These are phyloP conservation scores for Nicotiana undulata DNA, from an alignment of 257 asterid genomes.

Conservation along the genomic window DNA sequence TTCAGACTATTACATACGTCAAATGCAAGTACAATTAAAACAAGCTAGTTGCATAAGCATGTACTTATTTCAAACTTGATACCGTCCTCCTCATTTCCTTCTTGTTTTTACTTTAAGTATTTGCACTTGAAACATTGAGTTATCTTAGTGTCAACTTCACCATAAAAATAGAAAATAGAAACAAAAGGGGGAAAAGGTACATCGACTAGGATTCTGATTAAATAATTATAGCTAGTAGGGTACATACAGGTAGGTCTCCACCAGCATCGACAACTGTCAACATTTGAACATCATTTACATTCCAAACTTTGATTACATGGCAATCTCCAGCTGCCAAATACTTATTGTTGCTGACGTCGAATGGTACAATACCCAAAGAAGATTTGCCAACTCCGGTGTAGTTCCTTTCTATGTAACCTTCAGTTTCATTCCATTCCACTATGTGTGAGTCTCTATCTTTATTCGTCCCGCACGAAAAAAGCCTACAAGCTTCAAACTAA, in stretches of 20 bases:
- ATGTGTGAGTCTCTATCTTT: slow-evolving; percentile 45
- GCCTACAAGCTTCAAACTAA: slow-evolving; percentile 30
- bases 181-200: background rate
- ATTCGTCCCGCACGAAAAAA: slow-evolving; percentile 71
- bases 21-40: background rate
- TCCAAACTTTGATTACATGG: slow-evolving; percentile 63
- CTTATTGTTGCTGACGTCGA: slow-evolving; percentile 33
- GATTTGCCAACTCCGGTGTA: slow-evolving; percentile 44
- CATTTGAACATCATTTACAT: slow-evolving; percentile 33
- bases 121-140: background rate
- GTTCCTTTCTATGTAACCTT: slow-evolving; percentile 39
- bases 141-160: background rate
- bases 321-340: slow-evolving; percentile 64
- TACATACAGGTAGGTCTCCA: slow-evolving; percentile 55
- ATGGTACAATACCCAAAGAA: slow-evolving; percentile 33
- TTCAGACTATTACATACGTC: background rate
- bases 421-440: slow-evolving; percentile 57
- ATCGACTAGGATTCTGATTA: background rate
- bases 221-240: background rate
- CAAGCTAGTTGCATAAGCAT: background rate
- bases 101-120: background rate
- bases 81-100: background rate
- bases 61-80: background rate
- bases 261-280: slow-evolving; percentile 44
- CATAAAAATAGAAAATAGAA: background rate